Base-by-base conservation (phyloP, 2,329 filamentous ascomycete species). In the Ceratocystiopsis sp. region DNA sequence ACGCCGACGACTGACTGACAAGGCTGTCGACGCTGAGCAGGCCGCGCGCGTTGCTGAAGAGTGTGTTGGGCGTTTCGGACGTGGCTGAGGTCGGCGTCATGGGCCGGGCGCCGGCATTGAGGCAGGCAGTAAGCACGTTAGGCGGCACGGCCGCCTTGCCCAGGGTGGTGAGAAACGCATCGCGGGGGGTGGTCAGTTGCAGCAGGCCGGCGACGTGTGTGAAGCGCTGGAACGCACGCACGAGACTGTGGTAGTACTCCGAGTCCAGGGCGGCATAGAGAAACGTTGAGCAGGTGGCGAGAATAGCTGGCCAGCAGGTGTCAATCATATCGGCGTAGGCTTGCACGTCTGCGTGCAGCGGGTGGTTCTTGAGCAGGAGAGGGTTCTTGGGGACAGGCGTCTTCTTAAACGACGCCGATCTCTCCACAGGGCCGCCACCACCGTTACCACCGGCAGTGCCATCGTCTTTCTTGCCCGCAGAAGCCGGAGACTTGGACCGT, bases 261-360 rank as follows among this genome's bases (percentile, higher is more conserved):
- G 84, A 81, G 56, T 98, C 91, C 4, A 98, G 66, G 0, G 89
- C 78, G 29, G 91, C 84, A 55, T 93, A 93, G 16, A 98, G 64
- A 55, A 96, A 98, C 0, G 89, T 95, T 0, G 91, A 98, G 53
- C 86, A 95, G 2, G 86, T 91, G 1, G 91, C 89, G 40, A 98
- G 72, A 35, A 96, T 79, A 13, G 91, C 91, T 39, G 91, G 91
- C 91, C 91, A 98, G 58, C 89, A 96, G 51, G 84, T 73, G 4
- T 93, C 84, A 19, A 98, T 81, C 43, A 98, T 80, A 11, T 72
- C 72, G 13, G 85, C 84, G 52, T 84, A 89, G 2, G 77, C 75
- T 53, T 78, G 75, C 45, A 96, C 76, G 41, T 85, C 80, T 1
- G 67, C 57, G 42, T 78, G 70, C 10, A 85, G 67, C 1, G 82